Base-by-base conservation (phyloP, 2,329 filamentous ascomycete genomes). In the Coniochaeta prunicola region DNA sequence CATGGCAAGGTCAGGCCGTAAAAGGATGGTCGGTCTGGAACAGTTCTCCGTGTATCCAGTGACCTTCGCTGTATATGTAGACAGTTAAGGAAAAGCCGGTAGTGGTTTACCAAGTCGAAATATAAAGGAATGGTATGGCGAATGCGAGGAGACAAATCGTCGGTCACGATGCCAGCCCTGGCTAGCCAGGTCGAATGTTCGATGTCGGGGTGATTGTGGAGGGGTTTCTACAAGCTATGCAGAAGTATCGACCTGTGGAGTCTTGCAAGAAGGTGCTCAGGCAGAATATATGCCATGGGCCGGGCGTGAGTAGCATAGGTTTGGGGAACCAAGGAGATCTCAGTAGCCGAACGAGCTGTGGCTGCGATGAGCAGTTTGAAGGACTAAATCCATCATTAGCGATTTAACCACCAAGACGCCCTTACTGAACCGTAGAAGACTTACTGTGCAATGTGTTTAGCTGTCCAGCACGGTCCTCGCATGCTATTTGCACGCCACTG, bases 401-500 rank as follows among this genome's bases (percentile, higher is more conserved):
- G 36, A 17, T 4, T n/a, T n/a, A 24, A 10, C 12, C 53, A 15
- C 0, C 12, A n/a, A 10, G 5, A 19, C 21, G n/a, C 40, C 40
- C 15, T 26, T 30, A n/a, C 15, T 12, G 55, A 12, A 28, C 19
- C 30, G 17, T 42, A 8, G 12, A 45, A 42, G 24, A 77, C 81
- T 76, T 71, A 85, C 82, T 76, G 55, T 77, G 72, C 57, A 88
- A 68, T 34, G 85, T 74, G 58, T 77, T 77, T 59, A 76, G 69
- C 71, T 88, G 85, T 13, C 83, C 81, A 28, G 76, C 72, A 58
- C 84, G 78, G 69, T 86, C 84, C 70, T 84, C 83, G 63, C 85
- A 88, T 24, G 85, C 85, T 65, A 88, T 73, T 67, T 88, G 85
- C 59, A 88, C 72, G 53, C 78, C 77, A n/a, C 81, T 83, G 3